These are phyloP conservation scores for Globisporangium barbulae DNA, from an alignment of 352 stramenopile genomes.

Conservation along the genomic window DNA sequence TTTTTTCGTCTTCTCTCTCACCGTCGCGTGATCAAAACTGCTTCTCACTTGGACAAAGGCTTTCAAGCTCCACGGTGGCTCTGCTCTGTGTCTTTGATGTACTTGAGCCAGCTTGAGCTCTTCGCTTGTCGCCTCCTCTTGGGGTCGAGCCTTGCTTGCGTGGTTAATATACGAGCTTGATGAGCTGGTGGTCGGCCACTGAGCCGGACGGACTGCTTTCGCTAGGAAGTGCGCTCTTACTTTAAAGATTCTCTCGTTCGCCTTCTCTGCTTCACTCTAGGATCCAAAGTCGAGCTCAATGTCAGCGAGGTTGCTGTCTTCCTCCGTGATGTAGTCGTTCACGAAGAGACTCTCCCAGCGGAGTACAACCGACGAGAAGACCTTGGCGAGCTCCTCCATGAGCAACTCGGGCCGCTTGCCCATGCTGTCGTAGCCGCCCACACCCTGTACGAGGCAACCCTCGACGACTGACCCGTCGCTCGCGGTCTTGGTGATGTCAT, in stretches of 20 bases:
- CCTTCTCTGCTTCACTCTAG: not conserved
- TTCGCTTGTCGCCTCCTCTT: not conserved
- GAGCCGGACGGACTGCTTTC: too few species aligned
- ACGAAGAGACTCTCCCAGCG: constrained; percentile 71
- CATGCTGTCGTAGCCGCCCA: constrained; percentile 51
- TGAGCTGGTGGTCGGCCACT: not conserved
- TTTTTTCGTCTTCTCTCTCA: too few species aligned
- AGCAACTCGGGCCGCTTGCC: constrained; percentile 36
- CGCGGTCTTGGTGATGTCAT: constrained; percentile 36
- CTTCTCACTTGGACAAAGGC: too few species aligned
- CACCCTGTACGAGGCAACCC: constrained; percentile 50
- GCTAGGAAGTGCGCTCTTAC: not conserved
- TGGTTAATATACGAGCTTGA: not conserved
- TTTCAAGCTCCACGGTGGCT: too few species aligned
- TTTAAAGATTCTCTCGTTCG: not conserved
- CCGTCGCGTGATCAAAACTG: too few species aligned
- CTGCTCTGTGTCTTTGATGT: too few species aligned
- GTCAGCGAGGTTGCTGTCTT: constrained; percentile 30
- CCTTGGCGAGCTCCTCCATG: constrained; percentile 56
- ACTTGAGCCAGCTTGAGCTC: not conserved
- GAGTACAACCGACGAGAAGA: constrained; percentile 63
- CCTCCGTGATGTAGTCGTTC: constrained; percentile 54
- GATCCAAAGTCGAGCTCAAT: constrained; percentile 38
- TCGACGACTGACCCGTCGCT: constrained; percentile 37
- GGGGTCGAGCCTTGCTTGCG: too few species aligned